phyloP scores from a whole-genome alignment of 257 asterid species.

The Penstemon eatonii region DNA sequence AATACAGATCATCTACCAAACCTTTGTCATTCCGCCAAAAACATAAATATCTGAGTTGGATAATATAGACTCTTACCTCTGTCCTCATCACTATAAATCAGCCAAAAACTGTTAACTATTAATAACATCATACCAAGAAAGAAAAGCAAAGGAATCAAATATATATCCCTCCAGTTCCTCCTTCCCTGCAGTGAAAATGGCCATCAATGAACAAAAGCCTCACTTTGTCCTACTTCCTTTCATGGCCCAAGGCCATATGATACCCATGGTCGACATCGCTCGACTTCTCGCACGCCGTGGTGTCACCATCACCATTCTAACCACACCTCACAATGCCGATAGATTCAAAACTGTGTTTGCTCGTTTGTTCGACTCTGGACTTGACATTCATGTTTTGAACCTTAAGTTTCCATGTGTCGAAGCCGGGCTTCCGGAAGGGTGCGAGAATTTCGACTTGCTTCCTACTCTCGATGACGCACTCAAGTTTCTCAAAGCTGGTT shows the following conservation, averaged over 20 bases:
- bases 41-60: constrained; percentile 1
- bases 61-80: constrained; percentile 25
- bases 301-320: constrained; percentile 36
- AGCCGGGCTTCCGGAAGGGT: constrained; percentile 45
- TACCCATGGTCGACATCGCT: constrained; percentile 67
- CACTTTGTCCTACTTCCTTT: constrained; percentile 58
- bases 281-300: constrained; percentile 47
- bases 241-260: constrained; percentile 66
- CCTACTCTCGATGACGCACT: constrained; percentile 8
- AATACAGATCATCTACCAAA: not conserved
- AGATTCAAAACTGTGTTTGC: constrained; percentile 33
- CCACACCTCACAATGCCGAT: constrained; percentile 39
- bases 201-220: constrained; percentile 31
- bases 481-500: constrained; percentile 30
- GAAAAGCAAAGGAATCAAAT: not conserved
- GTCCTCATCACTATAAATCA: constrained; percentile 21
- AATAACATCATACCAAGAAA: not conserved
- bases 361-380: constrained; percentile 40
- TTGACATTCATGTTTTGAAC: constrained; percentile 28
- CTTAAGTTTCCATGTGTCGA: constrained; percentile 37
- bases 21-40: not conserved
- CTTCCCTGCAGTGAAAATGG: constrained; percentile 5
- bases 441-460: constrained; percentile 39
- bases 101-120: not conserved
- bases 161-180: too few relatives aligned